Percentiles rank a stretch among this genome's conserved stretches.
Conservation (phyloP, 495 filamentous ascomycete genomes). For the Penicillium verhagenii region DNA sequence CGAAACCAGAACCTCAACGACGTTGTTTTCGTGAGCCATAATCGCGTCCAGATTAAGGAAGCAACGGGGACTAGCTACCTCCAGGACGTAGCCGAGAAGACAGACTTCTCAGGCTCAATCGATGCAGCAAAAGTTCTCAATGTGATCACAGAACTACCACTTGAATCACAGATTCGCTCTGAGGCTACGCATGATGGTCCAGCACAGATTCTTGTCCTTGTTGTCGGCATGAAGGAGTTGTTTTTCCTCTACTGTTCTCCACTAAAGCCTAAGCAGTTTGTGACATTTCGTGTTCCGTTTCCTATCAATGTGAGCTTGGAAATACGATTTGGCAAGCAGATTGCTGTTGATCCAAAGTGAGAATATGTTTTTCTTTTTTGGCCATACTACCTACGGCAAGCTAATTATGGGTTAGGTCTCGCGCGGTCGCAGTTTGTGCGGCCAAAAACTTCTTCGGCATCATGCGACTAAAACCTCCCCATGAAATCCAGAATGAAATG, state of each 20-base stretch:
- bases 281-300: slow-evolving; percentile 55
- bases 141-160: slow-evolving; percentile 30
- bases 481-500: slow-evolving; percentile 37
- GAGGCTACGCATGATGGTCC: slow-evolving; percentile 44
- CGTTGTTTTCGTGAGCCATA: slow-evolving; percentile 84
- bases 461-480: slow-evolving; percentile 39
- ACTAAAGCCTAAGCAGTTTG: slow-evolving; percentile 51
- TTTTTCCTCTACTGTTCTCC: slow-evolving; percentile 67
- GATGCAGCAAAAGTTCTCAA: slow-evolving; percentile 46
- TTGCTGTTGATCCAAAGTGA: slow-evolving; percentile 79
- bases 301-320: slow-evolving; percentile 54
- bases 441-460: slow-evolving; percentile 58
- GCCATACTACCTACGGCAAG: not conserved
- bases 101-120: slow-evolving; percentile 67
- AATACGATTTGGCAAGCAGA: slow-evolving; percentile 67
- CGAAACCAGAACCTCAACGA: slow-evolving; percentile 70
- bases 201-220: slow-evolving; percentile 73
- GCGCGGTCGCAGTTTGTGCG: slow-evolving; percentile 65
- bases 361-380: slow-evolving; percentile 1
- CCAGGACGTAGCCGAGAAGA: slow-evolving; percentile 66
- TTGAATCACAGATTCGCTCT: slow-evolving; percentile 31
- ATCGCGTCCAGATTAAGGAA: slow-evolving; percentile 62
- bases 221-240: slow-evolving; percentile 64
- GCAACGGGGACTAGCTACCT: slow-evolving; percentile 61
- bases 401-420: slow-evolving; percentile 45